These are phyloP conservation scores for Lepiota brunneoincarnata DNA, from an alignment of 768 basidiomycete species.

Conservation along the genomic window DNA sequence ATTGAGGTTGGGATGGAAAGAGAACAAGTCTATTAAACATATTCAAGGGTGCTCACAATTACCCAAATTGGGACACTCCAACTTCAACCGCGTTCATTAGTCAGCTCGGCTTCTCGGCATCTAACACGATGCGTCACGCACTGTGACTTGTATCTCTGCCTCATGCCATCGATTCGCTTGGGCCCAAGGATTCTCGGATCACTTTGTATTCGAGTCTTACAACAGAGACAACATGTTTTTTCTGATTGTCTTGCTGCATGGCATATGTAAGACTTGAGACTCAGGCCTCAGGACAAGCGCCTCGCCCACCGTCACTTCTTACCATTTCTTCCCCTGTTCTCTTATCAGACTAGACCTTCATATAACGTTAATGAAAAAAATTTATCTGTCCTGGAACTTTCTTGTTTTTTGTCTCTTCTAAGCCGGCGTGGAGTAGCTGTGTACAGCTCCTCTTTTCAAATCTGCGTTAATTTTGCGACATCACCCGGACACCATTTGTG, in stretches of 20 bases:
- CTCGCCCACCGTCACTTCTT: background rate
- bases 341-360: conserved; percentile 5
- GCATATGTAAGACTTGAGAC: background rate
- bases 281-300: background rate
- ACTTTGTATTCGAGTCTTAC: background rate
- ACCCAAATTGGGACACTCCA: background rate
- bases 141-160: background rate
- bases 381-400: background rate
- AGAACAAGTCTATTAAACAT: background rate
- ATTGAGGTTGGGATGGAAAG: background rate
- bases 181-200: too few relatives aligned
- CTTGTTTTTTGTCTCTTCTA: background rate
- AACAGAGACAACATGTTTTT: too few relatives aligned
- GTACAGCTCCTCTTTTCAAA: too few relatives aligned
- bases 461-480: too few relatives aligned
- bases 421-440: too few relatives aligned
- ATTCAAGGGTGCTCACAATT: background rate
- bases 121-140: background rate
- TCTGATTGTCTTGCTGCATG: too few relatives aligned
- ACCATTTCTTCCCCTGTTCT: background rate
- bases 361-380: conserved; percentile 5
- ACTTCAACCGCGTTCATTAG: conserved; percentile 14
- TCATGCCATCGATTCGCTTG: background rate
- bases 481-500: too few relatives aligned
- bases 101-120: conserved; percentile 8